phyloP scores from a whole-genome alignment of 768 basidiomycete genomes.

The Mycena albidolilacea region DNA sequence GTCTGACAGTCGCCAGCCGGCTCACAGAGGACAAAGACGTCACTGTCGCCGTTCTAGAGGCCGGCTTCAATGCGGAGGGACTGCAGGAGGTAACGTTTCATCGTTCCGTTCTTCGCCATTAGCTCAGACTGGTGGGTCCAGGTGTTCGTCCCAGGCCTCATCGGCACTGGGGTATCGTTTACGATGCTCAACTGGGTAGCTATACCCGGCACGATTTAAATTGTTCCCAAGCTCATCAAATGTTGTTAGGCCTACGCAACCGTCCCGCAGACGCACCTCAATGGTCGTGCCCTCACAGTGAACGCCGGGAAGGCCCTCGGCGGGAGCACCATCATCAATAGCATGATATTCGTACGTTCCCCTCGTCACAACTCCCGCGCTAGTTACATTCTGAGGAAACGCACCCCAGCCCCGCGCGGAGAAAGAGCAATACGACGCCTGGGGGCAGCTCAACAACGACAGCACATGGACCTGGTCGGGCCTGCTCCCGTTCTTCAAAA shows the following conservation, averaged over 20 bases:
- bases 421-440: slow-evolving; percentile 52
- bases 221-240: not conserved
- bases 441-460: slow-evolving; percentile 49
- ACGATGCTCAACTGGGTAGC: slow-evolving; percentile 62
- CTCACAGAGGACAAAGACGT: slow-evolving; percentile 49
- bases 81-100: slow-evolving; percentile 48
- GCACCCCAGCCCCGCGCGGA: slow-evolving; percentile 48
- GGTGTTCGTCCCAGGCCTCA: slow-evolving; percentile 51
- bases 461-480: slow-evolving; percentile 56
- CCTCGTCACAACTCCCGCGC: not conserved
- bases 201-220: not conserved
- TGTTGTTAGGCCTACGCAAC: slow-evolving; percentile 54
- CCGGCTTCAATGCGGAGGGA: slow-evolving; percentile 55
- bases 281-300: slow-evolving; percentile 53
- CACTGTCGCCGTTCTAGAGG: slow-evolving; percentile 54
- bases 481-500: slow-evolving; percentile 61
- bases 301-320: slow-evolving; percentile 67
- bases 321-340: slow-evolving; percentile 73
- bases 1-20: slow-evolving; percentile 53
- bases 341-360: slow-evolving; percentile 51
- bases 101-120: slow-evolving; percentile 11
- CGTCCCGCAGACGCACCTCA: slow-evolving; percentile 58
- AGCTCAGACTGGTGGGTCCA: not conserved
- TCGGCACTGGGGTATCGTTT: slow-evolving; percentile 47
- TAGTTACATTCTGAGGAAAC: not conserved